Evolutionary conservation across 2,329 filamentous ascomycete genomes (phyloP).

Genomic region (Ceratocystis eucalypticola): DNA sequence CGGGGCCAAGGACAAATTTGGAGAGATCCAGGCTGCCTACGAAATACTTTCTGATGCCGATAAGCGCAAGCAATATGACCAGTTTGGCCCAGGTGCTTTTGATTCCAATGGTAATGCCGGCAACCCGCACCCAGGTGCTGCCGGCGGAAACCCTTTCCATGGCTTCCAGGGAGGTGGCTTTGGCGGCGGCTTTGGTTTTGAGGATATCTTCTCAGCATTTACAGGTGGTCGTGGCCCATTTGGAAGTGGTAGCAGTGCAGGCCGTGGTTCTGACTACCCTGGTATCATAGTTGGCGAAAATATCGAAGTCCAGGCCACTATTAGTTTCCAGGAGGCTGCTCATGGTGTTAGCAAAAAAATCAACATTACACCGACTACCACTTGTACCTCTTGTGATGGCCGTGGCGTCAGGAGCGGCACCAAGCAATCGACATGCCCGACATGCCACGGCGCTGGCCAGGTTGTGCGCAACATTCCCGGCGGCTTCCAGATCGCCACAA

Average conservation of each 20-base stretch:
- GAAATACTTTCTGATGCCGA: constrained; percentile 84
- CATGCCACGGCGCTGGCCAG: constrained; percentile 75
- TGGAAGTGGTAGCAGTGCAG: constrained; percentile 39
- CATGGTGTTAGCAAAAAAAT: constrained; percentile 87
- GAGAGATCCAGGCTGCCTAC: constrained; percentile 85
- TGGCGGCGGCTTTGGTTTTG: constrained; percentile 79
- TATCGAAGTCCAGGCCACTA: constrained; percentile 85
- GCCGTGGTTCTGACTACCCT: constrained; percentile 57
- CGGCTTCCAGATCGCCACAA: constrained; percentile 91
- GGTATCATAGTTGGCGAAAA: constrained; percentile 86
- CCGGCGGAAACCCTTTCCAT: constrained; percentile 48
- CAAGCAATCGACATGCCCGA: constrained; percentile 57
- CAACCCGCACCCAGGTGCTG: constrained; percentile 27
- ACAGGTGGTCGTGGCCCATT: constrained; percentile 43
- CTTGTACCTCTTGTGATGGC: constrained; percentile 72
- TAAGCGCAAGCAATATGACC: constrained; percentile 85
- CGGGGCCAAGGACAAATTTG: constrained; percentile 85
- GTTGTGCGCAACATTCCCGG: constrained; percentile 80
- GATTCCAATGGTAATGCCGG: constrained; percentile 54
- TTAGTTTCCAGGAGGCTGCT: constrained; percentile 91
- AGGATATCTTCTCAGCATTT: constrained; percentile 88
- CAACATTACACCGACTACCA: constrained; percentile 63
- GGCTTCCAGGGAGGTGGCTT: constrained; percentile 54
- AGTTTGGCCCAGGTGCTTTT: constrained; percentile 78
- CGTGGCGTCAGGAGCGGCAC: constrained; percentile 73